Percentiles rank a stretch among this genome's conserved stretches.
phyloP scores from a whole-genome alignment of 192 early-diverging fungal genomes.

The Backusella luteola region DNA sequence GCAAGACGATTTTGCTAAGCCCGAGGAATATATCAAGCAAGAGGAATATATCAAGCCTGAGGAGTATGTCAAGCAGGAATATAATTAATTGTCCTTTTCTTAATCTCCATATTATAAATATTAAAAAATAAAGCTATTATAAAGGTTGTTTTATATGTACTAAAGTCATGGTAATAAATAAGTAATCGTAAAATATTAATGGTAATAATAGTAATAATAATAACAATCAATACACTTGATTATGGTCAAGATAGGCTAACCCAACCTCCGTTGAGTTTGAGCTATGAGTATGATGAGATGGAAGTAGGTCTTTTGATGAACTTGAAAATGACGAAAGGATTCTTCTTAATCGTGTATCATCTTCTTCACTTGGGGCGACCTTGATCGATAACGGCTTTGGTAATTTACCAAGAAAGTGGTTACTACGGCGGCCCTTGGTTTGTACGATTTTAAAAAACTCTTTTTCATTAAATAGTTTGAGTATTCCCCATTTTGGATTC shows the following conservation, averaged over 20 bases:
- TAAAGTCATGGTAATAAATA: neutral
- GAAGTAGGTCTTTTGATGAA: neutral
- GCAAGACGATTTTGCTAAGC: neutral
- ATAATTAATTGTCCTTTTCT: neutral
- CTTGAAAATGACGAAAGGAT: neutral
- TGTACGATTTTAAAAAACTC: constrained; percentile 33
- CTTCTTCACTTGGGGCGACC: neutral
- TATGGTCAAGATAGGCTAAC: neutral
- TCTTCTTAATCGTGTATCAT: neutral
- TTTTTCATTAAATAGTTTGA: constrained; percentile 36
- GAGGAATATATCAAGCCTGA: neutral
- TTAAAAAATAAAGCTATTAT: neutral
- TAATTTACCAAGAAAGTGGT: constrained; percentile 15
- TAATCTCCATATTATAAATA: neutral
- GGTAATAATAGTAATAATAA: neutral
- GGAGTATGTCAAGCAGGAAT: neutral
- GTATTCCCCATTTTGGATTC: constrained; percentile 29
- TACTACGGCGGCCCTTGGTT: neutral
- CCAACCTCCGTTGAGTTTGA: neutral
- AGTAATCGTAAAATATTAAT: neutral
- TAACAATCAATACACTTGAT: neutral
- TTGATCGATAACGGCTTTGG: constrained; percentile 12
- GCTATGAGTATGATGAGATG: neutral
- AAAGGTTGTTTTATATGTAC: neutral
- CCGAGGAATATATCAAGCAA: neutral